Conservation (phyloP, 2,329 filamentous ascomycete genomes). For the Colletotrichum orchidophilum region DNA sequence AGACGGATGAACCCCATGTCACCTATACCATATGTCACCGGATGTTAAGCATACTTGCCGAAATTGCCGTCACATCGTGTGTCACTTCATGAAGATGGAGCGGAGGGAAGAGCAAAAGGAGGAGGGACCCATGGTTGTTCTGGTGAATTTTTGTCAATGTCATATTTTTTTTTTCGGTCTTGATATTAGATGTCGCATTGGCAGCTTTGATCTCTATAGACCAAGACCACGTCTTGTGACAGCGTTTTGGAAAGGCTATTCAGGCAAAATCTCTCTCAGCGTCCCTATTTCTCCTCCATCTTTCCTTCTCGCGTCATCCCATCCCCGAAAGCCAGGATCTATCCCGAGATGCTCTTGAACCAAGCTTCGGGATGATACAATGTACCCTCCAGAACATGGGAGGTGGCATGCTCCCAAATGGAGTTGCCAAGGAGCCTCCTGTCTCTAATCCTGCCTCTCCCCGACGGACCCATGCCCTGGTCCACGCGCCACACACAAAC, state of each 20-base stretch:
- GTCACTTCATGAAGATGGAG: neutral
- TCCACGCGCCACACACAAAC: neutral
- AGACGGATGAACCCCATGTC: neutral
- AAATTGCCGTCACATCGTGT: neutral
- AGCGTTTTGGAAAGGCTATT: slow-evolving; percentile 4
- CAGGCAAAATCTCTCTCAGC: neutral
- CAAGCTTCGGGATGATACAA: slow-evolving; percentile 31
- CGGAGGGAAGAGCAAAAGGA: no score
- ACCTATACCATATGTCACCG: neutral
- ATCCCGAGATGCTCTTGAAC: slow-evolving; percentile 11
- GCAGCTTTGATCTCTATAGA: slow-evolving; percentile 7
- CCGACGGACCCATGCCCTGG: neutral
- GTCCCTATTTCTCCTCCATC: neutral
- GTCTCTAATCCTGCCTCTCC: slow-evolving; percentile 3
- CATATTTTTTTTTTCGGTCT: neutral
- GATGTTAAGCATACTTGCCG: slow-evolving; percentile 8
- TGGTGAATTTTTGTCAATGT: neutral
- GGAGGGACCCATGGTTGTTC: neutral
- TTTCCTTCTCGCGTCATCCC: neutral
- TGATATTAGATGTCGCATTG: slow-evolving; percentile 32
- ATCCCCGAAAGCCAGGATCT: neutral
- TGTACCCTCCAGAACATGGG: neutral
- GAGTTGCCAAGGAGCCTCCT: slow-evolving; percentile 15
- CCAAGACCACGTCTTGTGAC: slow-evolving; percentile 18
- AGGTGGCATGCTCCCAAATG: neutral